Evolutionary conservation across 2,329 filamentous ascomycete species (phyloP).

Genomic region (Monilinia polystroma): DNA sequence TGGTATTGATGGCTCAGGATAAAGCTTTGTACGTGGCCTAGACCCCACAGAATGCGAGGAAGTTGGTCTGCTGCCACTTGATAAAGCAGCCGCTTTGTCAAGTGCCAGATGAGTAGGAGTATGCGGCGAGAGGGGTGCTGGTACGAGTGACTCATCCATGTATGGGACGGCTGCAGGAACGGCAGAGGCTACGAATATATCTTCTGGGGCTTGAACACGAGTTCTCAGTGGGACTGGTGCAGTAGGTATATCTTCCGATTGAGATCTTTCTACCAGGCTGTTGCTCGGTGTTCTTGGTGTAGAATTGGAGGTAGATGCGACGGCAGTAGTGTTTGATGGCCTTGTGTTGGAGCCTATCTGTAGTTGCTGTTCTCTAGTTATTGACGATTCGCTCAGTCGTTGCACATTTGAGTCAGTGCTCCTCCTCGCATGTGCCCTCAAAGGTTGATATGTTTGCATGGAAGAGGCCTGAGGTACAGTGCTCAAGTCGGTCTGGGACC

Average conservation of each 20-base stretch:
- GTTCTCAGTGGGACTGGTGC: conserved; percentile 24
- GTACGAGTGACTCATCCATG: conserved; percentile 34
- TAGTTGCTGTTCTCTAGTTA: conserved; percentile 19
- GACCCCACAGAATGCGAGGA: conserved; percentile 39
- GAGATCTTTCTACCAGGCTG: neutral
- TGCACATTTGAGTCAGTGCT: conserved; percentile 36
- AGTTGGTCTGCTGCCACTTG: conserved; percentile 37
- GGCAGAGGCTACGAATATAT: conserved; percentile 31
- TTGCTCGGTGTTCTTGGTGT: conserved; percentile 20
- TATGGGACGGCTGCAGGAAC: conserved; percentile 24
- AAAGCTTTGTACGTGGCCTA: conserved; percentile 47
- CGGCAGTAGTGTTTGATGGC: conserved; percentile 5
- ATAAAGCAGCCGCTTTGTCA: conserved; percentile 37
- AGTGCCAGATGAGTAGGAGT: conserved; percentile 26
- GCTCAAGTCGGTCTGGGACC: conserved; percentile 65
- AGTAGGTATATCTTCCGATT: neutral
- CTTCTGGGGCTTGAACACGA: conserved; percentile 31
- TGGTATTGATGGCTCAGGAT: conserved; percentile 67
- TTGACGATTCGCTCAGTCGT: conserved; percentile 30
- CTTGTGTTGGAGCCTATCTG: conserved; percentile 19
- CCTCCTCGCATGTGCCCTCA: conserved; percentile 35
- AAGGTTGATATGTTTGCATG: conserved; percentile 19
- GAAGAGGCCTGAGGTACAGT: conserved; percentile 42
- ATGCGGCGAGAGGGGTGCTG: conserved; percentile 38
- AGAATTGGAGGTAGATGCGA: conserved; percentile 24